Base-by-base conservation (phyloP, 2,329 filamentous ascomycete species). In the Pseudogymnoascus sp. region DNA sequence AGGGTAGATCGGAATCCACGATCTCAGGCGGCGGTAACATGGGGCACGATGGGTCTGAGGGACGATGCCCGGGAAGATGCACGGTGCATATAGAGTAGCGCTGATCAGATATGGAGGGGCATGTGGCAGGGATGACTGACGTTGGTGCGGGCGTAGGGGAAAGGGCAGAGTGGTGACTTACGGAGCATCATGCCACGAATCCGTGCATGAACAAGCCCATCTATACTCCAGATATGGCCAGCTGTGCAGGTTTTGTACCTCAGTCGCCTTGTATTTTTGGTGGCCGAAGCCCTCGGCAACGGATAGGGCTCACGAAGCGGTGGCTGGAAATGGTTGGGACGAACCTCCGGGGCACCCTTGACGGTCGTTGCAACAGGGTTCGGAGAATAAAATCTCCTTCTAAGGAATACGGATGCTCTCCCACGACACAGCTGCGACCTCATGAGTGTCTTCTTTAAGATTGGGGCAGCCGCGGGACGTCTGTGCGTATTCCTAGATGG, bases 131-230 rank as follows among this genome's bases (percentile, higher is more conserved):
- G 70, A 63, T 67, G 26, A 17, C 37, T 21, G 60, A 63, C 19
- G 29, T 40, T 70, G 69, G 68, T 69, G 67, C 69, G 68, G 68
- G 69, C 68, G 67, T 67, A 65, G 63, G 61, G 60, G 60, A 64
- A 62, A 62, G 63, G 59, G 66, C 65, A 65, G 64, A 66, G 64
- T 64, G 64, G 69, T 67, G 33, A 60, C 33, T 42, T 60, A 38
- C n/a, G 59, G 35, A 19, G 59, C 59, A 31, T 40, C 59, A 60
- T 60, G 71, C 71, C 71, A 73, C 72, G 70, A 71, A 70, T 70
- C 71, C 72, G 72, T 73, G 72, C 72, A 73, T 73, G 71, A 73
- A 72, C 72, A 70, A 68, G 71, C 70, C 67, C 65, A 62, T 56
- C 21, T 26, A 26, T 38, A 60, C 29, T 56, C 50, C 50, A 56